phyloP scores from a whole-genome alignment of 1,139 yeast species.

The Protomyces pachydermus region DNA sequence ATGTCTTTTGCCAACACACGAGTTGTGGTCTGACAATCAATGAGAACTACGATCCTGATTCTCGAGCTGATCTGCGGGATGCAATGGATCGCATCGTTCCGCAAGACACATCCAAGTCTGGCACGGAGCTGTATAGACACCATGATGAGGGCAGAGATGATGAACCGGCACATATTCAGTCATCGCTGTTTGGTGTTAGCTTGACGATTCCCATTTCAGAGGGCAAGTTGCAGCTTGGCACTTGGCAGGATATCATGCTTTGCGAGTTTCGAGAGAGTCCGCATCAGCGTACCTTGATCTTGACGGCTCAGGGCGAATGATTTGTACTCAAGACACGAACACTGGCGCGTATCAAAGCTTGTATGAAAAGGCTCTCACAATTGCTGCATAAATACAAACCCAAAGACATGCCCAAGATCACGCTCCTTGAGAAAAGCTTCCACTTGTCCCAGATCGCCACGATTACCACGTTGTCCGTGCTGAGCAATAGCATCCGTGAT shows the following conservation, averaged over 20 bases:
- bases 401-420: constrained; percentile 13
- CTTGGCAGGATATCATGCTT: constrained; percentile 80
- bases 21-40: constrained; percentile 71
- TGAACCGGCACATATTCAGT: constrained; percentile 73
- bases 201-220: constrained; percentile 63
- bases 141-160: constrained; percentile 71
- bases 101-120: constrained; percentile 45
- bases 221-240: constrained; percentile 65
- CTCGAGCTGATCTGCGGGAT: constrained; percentile 60
- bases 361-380: not conserved
- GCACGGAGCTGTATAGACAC: constrained; percentile 46
- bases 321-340: not conserved
- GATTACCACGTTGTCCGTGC: constrained; percentile 17
- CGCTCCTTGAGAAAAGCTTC: not conserved
- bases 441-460: constrained; percentile 21
- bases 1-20: constrained; percentile 70
- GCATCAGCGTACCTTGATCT: constrained; percentile 63
- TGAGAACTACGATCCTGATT: constrained; percentile 78
- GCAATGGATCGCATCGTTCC: constrained; percentile 65
- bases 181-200: constrained; percentile 54
- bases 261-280: constrained; percentile 63
- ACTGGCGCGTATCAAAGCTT: not conserved
- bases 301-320: constrained; percentile 62
- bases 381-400: constrained; percentile 13
- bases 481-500: constrained; percentile 16